Conservation (phyloP, 495 filamentous ascomycete species). For the Arthonia radiata region DNA sequence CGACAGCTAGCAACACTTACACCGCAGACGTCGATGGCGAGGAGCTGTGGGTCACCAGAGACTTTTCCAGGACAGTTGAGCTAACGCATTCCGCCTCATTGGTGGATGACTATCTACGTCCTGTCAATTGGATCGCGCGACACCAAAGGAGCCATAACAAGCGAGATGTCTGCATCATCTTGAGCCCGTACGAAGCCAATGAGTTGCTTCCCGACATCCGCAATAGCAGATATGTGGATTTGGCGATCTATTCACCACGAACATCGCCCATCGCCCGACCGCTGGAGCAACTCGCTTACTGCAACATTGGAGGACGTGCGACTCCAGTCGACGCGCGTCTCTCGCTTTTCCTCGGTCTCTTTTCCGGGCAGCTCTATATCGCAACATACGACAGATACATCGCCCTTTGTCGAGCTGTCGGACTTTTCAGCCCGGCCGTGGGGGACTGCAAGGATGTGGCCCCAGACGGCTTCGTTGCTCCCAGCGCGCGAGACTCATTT, state of each 20-base stretch:
- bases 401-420: conserved; percentile 26
- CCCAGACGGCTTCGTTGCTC: conserved; percentile 20
- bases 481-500: conserved; percentile 7
- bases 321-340: not conserved
- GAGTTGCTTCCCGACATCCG: conserved; percentile 18
- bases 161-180: conserved; percentile 20
- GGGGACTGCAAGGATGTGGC: conserved; percentile 11
- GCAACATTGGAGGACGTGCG: not conserved
- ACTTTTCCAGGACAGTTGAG: conserved; percentile 28
- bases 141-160: conserved; percentile 3
- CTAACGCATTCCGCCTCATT: conserved; percentile 3
- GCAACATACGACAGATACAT: conserved; percentile 25
- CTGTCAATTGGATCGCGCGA: conserved; percentile 34
- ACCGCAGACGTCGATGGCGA: conserved; percentile 9
- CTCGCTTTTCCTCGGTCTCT: conserved; percentile 16
- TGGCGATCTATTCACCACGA: conserved; percentile 36
- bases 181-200: conserved; percentile 40
- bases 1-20: too few species aligned
- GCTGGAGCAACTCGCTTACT: conserved; percentile 3
- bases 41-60: conserved; percentile 25
- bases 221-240: conserved; percentile 10
- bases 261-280: conserved; percentile 8
- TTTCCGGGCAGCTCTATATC: conserved; percentile 43
- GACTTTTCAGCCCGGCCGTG: conserved; percentile 13
- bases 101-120: conserved; percentile 26